Conservation (phyloP, 352 stramenopile species). For the Globisporangium ultimum region DNA sequence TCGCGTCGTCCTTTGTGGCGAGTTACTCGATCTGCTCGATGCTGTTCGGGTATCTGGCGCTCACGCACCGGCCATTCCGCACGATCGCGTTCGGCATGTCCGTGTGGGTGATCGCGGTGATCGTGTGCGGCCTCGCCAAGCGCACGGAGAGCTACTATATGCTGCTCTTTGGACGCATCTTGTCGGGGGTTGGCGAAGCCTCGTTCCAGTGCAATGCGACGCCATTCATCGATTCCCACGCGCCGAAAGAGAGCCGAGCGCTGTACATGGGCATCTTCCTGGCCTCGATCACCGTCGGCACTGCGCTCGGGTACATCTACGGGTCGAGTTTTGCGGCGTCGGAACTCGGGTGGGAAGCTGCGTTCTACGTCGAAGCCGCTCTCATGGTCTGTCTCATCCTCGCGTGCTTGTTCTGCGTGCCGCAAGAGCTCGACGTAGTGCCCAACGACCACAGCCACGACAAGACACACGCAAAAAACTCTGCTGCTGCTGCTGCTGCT, state of each 20-base stretch:
- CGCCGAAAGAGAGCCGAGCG: constrained; percentile 56
- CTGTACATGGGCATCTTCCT: constrained; percentile 93
- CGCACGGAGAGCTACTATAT: constrained; percentile 84
- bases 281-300: constrained; percentile 90
- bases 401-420: constrained; percentile 62
- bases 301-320: constrained; percentile 90
- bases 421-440: constrained; percentile 52
- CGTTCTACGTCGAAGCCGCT: constrained; percentile 86
- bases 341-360: constrained; percentile 65
- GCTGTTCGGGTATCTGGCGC: constrained; percentile 88
- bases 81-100: constrained; percentile 88
- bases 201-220: constrained; percentile 91
- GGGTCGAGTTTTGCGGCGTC: constrained; percentile 64
- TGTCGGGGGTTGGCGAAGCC: constrained; percentile 89
- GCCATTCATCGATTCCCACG: constrained; percentile 91
- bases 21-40: constrained; percentile 91
- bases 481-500: no score
- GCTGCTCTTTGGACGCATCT: constrained; percentile 36
- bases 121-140: constrained; percentile 84
- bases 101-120: constrained; percentile 87
- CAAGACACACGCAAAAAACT: constrained; percentile 20
- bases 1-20: constrained; percentile 93
- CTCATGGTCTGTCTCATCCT: constrained; percentile 79
- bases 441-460: constrained; percentile 24
- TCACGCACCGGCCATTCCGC: constrained; percentile 86